A percentile compares a stretch with the other conserved stretches of the same genome.
Conservation (phyloP, 768 basidiomycete genomes). For the Pisolithus orientalis region DNA sequence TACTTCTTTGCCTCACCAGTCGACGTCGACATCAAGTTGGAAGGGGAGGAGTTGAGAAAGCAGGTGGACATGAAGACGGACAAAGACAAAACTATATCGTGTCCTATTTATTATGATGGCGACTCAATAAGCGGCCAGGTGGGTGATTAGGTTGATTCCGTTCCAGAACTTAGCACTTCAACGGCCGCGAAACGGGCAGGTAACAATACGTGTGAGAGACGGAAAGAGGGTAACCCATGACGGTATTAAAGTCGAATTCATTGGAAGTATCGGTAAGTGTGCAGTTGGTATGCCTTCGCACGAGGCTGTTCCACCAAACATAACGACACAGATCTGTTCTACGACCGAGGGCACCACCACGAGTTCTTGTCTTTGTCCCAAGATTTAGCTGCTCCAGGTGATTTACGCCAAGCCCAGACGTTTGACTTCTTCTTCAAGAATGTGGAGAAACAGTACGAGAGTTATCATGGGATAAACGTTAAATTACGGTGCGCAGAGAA, state of each 20-base stretch:
- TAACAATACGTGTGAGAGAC: conserved; percentile 82
- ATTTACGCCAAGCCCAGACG: conserved; percentile 93
- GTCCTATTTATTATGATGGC: conserved; percentile 94
- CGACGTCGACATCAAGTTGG: conserved; percentile 85
- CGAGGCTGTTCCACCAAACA: neutral
- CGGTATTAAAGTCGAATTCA: conserved; percentile 96
- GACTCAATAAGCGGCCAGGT: conserved; percentile 90
- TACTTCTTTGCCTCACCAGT: conserved; percentile 92
- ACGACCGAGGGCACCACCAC: conserved; percentile 96
- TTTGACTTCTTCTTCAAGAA: conserved; percentile 98
- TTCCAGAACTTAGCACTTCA: neutral
- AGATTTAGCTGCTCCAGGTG: conserved; percentile 92
- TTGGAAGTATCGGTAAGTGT: conserved; percentile 79
- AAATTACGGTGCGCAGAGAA: conserved; percentile 70
- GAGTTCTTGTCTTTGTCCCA: conserved; percentile 95
- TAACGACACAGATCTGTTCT: conserved; percentile 67
- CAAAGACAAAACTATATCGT: conserved; percentile 78
- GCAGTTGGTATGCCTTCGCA: no score
- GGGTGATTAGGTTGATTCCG: conserved; percentile 10
- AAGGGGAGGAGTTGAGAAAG: conserved; percentile 82
- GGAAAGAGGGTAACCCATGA: conserved; percentile 94
- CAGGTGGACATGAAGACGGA: conserved; percentile 87
- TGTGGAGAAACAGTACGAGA: conserved; percentile 98
- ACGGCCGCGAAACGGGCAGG: conserved; percentile 36
- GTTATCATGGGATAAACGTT: conserved; percentile 96